Evolutionary conservation across 768 basidiomycete species (phyloP), one percentile per base, ranked within the genome.

Genomic region (Boletales sp.): DNA sequence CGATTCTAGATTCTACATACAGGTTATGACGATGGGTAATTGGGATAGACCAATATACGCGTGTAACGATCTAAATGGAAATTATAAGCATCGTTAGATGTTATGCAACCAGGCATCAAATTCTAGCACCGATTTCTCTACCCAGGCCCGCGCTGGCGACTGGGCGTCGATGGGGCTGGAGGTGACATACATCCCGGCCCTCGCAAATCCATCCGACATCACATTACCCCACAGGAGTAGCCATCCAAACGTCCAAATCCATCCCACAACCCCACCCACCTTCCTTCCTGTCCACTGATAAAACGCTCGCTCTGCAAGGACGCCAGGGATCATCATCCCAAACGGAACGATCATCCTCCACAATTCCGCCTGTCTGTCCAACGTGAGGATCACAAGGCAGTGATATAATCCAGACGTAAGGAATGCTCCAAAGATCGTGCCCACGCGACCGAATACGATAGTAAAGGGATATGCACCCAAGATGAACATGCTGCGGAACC

Each of bases 281-380:
- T 46, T 39, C 13, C 37, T 30, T 15, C 37, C 37, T 4, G 45
- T 46, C n/a, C 9, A 17, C 17, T 31, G 18, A 14, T 46, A 45
- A 27, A 39, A 46, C 5, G 37, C 37, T 3, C 37, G 45, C 15
- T 46, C 45, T 7, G 37, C 37, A 6, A 46, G 10, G 24, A 39
- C 6, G 13, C 36, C 45, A 14, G 45, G 45, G 11, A 9, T 17
- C 45, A 46, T 39, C 37, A 46, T 46, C 18, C 29, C 45, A 21
- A 46, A 46, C 37, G 37, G 37, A n/a, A 46, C 45, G 2, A 46
- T 7, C 45, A 46, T 46, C 17, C 37, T 39, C 45, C 45, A 46
- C 29, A 39, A 9, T n/a, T 46, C 45, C 17, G 45, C 30, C 11
- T 30, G 36, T 3, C 17, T 18, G 31, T 46, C 30, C 4, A 15